Conservation (phyloP, 2,329 filamentous ascomycete species). For the Didymella lethalis region DNA sequence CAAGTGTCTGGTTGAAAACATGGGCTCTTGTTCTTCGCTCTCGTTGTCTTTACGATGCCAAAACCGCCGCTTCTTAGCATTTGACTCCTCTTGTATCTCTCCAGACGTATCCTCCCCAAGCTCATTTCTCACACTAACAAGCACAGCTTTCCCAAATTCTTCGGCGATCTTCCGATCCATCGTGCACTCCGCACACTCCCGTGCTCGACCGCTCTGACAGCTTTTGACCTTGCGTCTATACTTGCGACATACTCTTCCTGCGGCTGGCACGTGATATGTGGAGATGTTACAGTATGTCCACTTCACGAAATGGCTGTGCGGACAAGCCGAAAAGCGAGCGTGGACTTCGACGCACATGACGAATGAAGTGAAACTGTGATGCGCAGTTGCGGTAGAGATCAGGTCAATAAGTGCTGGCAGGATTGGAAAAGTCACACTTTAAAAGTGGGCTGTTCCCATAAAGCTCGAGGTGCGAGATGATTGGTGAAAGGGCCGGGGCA, state of each 20-base stretch:
- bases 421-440: too few relatives aligned
- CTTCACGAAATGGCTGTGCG: background rate
- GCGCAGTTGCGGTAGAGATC: background rate
- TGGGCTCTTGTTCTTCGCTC: background rate
- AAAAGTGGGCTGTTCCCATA: too few relatives aligned
- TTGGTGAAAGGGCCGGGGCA: too few relatives aligned
- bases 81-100: background rate
- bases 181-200: background rate
- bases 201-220: background rate
- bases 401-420: too few relatives aligned
- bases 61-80: background rate
- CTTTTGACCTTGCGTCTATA: background rate
- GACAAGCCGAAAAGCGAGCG: background rate
- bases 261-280: background rate
- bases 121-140: background rate
- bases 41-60: background rate
- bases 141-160: background rate
- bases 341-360: background rate
- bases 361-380: background rate
- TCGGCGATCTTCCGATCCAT: slow-evolving; percentile 8
- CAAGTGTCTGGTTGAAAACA: background rate
- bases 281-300: background rate
- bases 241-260: background rate
- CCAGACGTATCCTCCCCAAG: background rate
- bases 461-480: too few relatives aligned